Evolutionary conservation across 371 early-diverging fungal genomes (phyloP).

Genomic region (Zychaea mexicana): DNA sequence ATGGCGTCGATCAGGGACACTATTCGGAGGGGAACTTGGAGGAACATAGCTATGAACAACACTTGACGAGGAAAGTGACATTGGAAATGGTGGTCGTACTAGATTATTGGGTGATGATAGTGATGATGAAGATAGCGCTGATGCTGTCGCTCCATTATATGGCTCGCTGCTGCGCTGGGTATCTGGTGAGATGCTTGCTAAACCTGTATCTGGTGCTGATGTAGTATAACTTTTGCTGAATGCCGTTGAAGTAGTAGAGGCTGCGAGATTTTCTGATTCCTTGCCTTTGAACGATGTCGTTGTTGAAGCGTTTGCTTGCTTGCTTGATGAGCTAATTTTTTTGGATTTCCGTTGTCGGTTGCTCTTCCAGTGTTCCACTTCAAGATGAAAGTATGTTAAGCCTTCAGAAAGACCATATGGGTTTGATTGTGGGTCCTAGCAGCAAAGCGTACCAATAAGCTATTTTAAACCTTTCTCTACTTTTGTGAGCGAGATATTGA

Average conservation of each 20-base stretch:
- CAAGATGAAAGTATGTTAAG: constrained; percentile 60
- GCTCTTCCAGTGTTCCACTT: constrained; percentile 54
- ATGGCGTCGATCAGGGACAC: constrained; percentile 9
- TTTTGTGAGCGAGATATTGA: not conserved
- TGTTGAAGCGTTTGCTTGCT: no score
- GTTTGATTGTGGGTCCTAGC: constrained; percentile 46
- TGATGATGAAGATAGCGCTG: not conserved
- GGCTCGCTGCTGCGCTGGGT: not conserved
- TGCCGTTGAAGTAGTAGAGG: not conserved
- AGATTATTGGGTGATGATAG: not conserved
- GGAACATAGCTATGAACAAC: constrained; percentile 25
- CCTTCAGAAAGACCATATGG: constrained; percentile 69
- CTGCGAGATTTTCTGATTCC: not conserved
- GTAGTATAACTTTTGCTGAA: not conserved
- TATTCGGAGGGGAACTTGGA: constrained; percentile 2
- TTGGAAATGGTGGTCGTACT: constrained; percentile 1
- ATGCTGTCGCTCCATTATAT: not conserved
- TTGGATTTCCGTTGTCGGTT: constrained; percentile 13
- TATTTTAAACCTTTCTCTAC: not conserved
- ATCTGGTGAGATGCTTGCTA: constrained; percentile 20
- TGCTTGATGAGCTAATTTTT: not conserved
- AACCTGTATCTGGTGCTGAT: constrained; percentile 17
- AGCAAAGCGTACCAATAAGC: not conserved
- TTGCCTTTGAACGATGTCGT: constrained; percentile 3
- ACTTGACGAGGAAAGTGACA: constrained; percentile 19